phyloP scores from a whole-genome alignment of 805 yeast genomes.

The Yarrowia sp. region DNA sequence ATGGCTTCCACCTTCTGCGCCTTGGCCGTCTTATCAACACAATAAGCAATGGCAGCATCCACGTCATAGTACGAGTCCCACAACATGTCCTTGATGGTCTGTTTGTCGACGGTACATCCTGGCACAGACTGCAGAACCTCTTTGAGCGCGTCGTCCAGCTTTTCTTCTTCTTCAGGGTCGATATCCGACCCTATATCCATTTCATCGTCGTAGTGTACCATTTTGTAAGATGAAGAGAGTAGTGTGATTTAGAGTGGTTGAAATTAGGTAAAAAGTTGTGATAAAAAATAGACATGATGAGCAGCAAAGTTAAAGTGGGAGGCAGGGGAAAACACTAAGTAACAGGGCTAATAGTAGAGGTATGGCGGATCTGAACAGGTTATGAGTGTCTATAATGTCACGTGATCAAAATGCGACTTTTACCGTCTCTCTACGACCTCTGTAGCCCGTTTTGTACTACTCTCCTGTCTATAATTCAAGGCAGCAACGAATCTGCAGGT shows the following conservation, averaged over 20 bases:
- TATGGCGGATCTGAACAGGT: no score
- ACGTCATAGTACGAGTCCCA: slow-evolving; percentile 26
- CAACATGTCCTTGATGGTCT: slow-evolving; percentile 9
- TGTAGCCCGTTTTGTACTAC: no score
- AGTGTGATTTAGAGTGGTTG: no score
- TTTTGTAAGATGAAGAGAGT: no score
- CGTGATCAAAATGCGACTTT: no score
- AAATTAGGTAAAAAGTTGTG: background rate
- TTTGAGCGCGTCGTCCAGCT: slow-evolving; percentile 21
- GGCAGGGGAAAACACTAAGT: no score
- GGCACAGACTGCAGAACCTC: slow-evolving; percentile 7
- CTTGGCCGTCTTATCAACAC: slow-evolving; percentile 17
- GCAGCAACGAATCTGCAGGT: no score
- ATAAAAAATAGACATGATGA: background rate
- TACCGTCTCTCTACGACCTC: no score
- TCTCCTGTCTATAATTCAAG: no score
- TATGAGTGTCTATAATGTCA: no score
- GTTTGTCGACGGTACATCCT: slow-evolving; percentile 2
- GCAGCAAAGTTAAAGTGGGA: no score
- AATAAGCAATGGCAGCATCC: slow-evolving; percentile 14
- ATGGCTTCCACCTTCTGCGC: background rate
- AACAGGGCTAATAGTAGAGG: no score
- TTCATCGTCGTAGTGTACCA: slow-evolving; percentile 22
- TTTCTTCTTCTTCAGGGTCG: slow-evolving; percentile 25
- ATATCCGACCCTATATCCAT: background rate